Base-by-base conservation (phyloP, 2,329 filamentous ascomycete genomes). In the Zymoseptoria passerinii region DNA sequence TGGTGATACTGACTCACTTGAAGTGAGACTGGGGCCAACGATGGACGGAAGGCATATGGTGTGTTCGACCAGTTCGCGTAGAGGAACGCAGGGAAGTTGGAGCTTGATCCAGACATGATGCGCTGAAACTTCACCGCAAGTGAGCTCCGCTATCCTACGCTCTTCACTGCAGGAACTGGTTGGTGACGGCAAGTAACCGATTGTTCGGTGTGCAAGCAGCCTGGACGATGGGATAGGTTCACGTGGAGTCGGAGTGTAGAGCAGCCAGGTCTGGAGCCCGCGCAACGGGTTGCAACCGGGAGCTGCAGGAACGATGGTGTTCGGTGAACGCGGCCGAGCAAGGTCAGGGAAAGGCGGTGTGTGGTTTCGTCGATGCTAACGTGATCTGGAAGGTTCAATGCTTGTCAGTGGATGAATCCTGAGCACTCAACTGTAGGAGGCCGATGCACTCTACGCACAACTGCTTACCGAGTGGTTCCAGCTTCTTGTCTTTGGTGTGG, bases 141-240 rank as follows among this genome's bases (percentile, higher is more conserved):
- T 56, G 53, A 28, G 23, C 19, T n/a, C n/a, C 35, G 35, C 16
- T 16, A 44, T 5, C n/a, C 13, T 44, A 44, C 35, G 35, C 35
- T 44, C 35, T 44, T 44, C 8, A 19, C 27, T 23, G 35, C 29
- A 28, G 27, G 40, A 50, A 29, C 28, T 49, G 29, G 49, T 29
- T 27, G 40, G 28, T 53, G 52, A 53, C 52, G 19, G 61, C 57
- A 44, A 40, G 20, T 48, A 54, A 48, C 58, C 63, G 57, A 48
- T 29, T 53, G 49, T 58, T 61, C 63, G 61, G 60, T 64, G 63
- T 64, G 63, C 62, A 62, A 58, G 58, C 59, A 64, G 58, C 63
- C 60, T 57, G 19, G n/a, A 48, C 20, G 48, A 29, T 51, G 50
- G 40, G 18, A 48, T 28, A 3, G 19, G 18, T 54, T 10, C 53